These are phyloP conservation scores for Eucalyptus guilfoylei DNA, from an alignment of 345 rosid species.

Conservation along the genomic window DNA sequence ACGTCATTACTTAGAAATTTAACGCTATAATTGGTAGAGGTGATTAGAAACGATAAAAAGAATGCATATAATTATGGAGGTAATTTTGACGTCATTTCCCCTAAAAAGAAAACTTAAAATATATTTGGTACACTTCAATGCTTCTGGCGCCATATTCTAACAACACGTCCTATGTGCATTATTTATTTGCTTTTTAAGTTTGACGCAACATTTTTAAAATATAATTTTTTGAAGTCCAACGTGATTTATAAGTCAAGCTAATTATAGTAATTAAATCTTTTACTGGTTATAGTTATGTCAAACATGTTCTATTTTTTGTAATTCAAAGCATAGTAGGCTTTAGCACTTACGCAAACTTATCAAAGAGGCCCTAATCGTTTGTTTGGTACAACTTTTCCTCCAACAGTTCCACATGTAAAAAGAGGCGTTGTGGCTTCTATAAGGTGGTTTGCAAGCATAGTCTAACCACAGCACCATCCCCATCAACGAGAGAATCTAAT, in stretches of 20 bases:
- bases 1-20: not conserved
- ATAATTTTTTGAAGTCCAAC: not conserved
- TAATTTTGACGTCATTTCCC: too few species aligned
- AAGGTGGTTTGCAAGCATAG: not conserved
- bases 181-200: too few species aligned
- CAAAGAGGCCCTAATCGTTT: not conserved
- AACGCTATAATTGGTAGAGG: not conserved
- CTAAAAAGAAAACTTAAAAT: too few species aligned
- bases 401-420: not conserved
- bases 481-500: not conserved
- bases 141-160: fast-evolving
- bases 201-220: too few species aligned
- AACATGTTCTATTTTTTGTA: not conserved
- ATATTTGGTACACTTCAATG: too few species aligned
- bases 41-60: not conserved
- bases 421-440: not conserved
- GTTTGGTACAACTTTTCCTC: not conserved
- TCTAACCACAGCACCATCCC: not conserved
- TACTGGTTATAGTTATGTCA: not conserved
- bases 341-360: not conserved
- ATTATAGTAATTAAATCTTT: not conserved
- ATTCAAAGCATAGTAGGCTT: not conserved
- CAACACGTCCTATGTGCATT: not conserved
- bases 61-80: not conserved
- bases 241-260: not conserved